Conservation (phyloP, 768 basidiomycete species). For the Nevesoporus exiguus region DNA sequence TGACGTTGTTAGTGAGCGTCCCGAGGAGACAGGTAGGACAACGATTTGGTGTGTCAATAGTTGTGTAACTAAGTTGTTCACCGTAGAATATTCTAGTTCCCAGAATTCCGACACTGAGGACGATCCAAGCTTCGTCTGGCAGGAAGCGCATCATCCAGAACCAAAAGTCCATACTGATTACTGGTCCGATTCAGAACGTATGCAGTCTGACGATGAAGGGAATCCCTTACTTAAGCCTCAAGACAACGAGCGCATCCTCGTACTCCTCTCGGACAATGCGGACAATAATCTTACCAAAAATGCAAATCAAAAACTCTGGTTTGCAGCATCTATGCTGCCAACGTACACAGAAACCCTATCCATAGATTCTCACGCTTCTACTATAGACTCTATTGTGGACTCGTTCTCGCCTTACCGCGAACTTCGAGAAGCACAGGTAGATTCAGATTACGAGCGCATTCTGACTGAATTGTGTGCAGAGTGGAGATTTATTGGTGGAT, state of each 20-base stretch:
- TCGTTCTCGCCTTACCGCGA: conserved; percentile 57
- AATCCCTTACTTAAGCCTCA: conserved; percentile 13
- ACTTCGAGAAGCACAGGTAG: conserved; percentile 36
- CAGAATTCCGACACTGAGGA: conserved; percentile 11
- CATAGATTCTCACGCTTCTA: conserved; percentile 23
- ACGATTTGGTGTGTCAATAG: not conserved
- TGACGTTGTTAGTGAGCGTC: not conserved
- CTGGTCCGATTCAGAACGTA: conserved; percentile 21
- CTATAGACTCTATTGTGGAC: conserved; percentile 41
- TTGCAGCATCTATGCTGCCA: conserved; percentile 39
- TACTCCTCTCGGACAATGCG: conserved; percentile 19
- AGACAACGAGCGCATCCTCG: conserved; percentile 11
- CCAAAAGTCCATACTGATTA: conserved; percentile 21
- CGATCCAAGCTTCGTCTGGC: conserved; percentile 10
- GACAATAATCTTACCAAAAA: not conserved
- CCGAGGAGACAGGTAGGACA: conserved; percentile 13
- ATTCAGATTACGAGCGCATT: conserved; percentile 51
- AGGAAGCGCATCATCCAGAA: conserved; percentile 3
- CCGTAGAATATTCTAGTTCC: conserved; percentile 10
- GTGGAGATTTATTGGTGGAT: conserved; percentile 64
- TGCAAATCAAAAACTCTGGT: conserved; percentile 24
- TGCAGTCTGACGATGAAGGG: conserved; percentile 18
- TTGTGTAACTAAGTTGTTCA: not conserved
- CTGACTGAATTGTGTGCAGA: conserved; percentile 50
- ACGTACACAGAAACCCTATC: conserved; percentile 42